Percentiles rank a stretch among this genome's conserved stretches.
Evolutionary conservation across 1,139 yeast species (phyloP).

Genomic region (Geotrichum aggregatum): DNA sequence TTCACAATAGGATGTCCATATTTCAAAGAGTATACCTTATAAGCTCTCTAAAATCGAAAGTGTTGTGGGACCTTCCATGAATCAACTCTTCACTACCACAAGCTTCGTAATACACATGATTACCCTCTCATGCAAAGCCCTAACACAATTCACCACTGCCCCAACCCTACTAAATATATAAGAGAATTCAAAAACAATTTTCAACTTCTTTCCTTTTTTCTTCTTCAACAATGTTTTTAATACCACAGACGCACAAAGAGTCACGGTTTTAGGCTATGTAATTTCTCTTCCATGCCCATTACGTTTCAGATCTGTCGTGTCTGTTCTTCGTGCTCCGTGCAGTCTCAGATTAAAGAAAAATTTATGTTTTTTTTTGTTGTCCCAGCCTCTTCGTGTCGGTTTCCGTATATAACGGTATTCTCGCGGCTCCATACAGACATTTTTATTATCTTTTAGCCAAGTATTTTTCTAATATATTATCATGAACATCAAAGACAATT

Average conservation of each 20-base stretch:
- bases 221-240: constrained; percentile 16
- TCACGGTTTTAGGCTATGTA: constrained; percentile 15
- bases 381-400: constrained; percentile 15
- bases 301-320: constrained; percentile 2
- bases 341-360: constrained; percentile 14
- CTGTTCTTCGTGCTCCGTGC: constrained; percentile 20
- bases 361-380: constrained; percentile 8
- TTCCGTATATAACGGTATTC: constrained; percentile 3
- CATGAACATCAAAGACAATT: not conserved
- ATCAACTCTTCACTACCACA: too few relatives aligned
- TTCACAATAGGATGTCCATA: too few relatives aligned
- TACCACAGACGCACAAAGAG: constrained; percentile 19
- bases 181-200: not conserved
- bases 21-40: too few relatives aligned
- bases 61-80: too few relatives aligned
- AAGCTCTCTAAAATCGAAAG: too few relatives aligned
- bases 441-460: constrained; percentile 6
- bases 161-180: not conserved
- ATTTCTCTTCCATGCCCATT: constrained; percentile 14
- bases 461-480: not conserved
- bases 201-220: constrained; percentile 3
- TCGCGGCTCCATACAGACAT: constrained; percentile 32
- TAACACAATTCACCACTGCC: not conserved
- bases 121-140: not conserved
- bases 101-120: too few relatives aligned